Evolutionary conservation across 1,284 basidiomycete species (phyloP), one percentile per base, ranked within the genome.

Genomic region (Cryptococcus sp.): DNA sequence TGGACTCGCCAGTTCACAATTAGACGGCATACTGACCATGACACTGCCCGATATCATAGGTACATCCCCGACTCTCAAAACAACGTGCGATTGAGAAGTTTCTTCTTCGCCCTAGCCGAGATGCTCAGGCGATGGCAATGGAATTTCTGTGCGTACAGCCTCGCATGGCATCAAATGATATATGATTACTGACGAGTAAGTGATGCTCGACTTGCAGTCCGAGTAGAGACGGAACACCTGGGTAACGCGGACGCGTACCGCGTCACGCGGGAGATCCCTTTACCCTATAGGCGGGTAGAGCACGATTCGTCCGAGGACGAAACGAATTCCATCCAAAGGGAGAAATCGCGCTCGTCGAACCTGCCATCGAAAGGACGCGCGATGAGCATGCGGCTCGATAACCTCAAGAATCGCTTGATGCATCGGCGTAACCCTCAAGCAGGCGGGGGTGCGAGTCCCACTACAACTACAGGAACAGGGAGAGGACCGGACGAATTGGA

Each of bases 61-160:
- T 94, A 93, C 70, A 83, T 93, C 45, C 87, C 89, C 4, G 64
- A 70, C 16, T 65, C 77, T 0, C 82, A 83, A 0, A 82, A 83
- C 0, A 80, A 81, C 65, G 77, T 83, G 54, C 81, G 83, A 52
- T 54, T 88, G 23, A 83, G 89, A 20, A 80, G 84, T 0, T 93
- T 91, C 76, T 80, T 91, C 53, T 85, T 82, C 8, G 91, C 83
- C 0, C 68, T 88, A 54, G 72, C 91, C 38, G 93, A 97, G 73
- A 85, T 93, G 80, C 70, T 92, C 2, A 81, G 93, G 38, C 83
- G 93, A 52, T 87, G 86, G 79, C 89, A 90, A 66, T 97, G 93
- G 93, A 96, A 96, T 77, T 91, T 95, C 72, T 88, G 91, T 92
- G 60, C 71, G 86, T 78, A n/a, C n/a, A n/a, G 25, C 41, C 16